Evolutionary conservation across 2,329 filamentous ascomycete species (phyloP), one percentile per base, ranked within the genome.

Genomic region (Chaetomium strumarium): DNA sequence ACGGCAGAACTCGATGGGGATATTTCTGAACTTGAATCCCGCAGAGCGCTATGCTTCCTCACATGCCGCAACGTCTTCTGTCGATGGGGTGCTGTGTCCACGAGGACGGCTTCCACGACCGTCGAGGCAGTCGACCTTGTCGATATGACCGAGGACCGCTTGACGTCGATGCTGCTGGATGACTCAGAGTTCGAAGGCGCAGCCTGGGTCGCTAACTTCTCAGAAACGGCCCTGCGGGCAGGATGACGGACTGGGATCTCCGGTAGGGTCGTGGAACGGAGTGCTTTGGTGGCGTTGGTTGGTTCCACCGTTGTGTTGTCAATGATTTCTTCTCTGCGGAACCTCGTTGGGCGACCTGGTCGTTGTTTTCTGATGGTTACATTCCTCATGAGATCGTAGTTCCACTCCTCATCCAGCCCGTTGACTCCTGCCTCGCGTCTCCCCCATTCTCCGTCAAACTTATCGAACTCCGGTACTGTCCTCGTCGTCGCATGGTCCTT

Each of bases 391-490:
- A 77, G 66, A 64, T 77, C 76, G 55, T 74, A 68, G 58, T 82
- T 76, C 75, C 77, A 80, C 68, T 80, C 77, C 64, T 73, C 69
- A 57, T 76, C 75, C 31, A 75, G 73, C 57, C 79, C 74, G 58
- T 65, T 71, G 30, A 67, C 64, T 14, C 37, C 51, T 6, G 39
- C 37, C 14, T 51, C 44, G 17, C 46, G 39, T 53, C 64, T 69
- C 46, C 66, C 70, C 79, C 79, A 85, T 63, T 79, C 76, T 39
- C 79, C 80, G 62, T 85, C 81, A 64, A 81, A 82, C 50, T 72
- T 71, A 55, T 71, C 68, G 59, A 80, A 80, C 45, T 78, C 75
- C 55, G 72, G 68, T 57, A 69, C 72, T n/a, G 68, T 70, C 58
- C 61, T 70, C 24, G 72, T 73, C 9, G 72, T 74, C 46, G 68